Conservation (phyloP, 2,329 filamentous ascomycete species). For the Aspergillus floridensis region DNA sequence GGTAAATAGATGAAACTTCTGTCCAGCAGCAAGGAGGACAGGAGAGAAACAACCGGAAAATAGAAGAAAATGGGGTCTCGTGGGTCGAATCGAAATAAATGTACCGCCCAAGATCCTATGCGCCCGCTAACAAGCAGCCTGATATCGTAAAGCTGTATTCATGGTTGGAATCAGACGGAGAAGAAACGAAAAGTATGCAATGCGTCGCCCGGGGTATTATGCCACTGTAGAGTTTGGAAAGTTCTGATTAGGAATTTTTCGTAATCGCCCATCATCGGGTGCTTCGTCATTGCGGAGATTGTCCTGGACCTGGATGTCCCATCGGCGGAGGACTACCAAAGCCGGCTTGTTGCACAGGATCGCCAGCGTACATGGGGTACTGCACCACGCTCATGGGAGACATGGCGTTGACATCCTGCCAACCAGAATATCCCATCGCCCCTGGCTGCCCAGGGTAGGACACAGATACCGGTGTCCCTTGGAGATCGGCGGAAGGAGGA, state of each 20-base stretch:
- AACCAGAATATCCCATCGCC: conserved; percentile 31
- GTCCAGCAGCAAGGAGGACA: conserved; percentile 1
- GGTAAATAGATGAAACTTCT: neutral
- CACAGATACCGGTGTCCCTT: conserved; percentile 27
- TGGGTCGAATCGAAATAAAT: conserved; percentile 17
- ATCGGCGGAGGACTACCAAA: conserved; percentile 29
- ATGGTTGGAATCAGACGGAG: conserved; percentile 15
- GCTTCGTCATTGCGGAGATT: conserved; percentile 24
- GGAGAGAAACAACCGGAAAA: conserved; percentile 1
- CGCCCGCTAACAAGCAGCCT: conserved; percentile 40
- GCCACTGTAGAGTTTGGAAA: conserved; percentile 5
- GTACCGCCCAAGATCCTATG: conserved; percentile 36
- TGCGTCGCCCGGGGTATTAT: conserved; percentile 16
- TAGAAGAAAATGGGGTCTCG: conserved; percentile 4
- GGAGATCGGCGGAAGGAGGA: conserved; percentile 27
- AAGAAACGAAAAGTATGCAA: conserved; percentile 15
- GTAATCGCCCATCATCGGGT: neutral
- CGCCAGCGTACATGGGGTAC: conserved; percentile 34
- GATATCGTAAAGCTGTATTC: conserved; percentile 28
- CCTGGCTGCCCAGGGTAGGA: conserved; percentile 29
- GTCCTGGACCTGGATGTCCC: conserved; percentile 31
- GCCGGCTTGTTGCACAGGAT: conserved; percentile 27
- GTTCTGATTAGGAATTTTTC: neutral
- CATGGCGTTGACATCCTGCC: conserved; percentile 32
- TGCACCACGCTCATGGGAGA: conserved; percentile 31